Evolutionary conservation across 768 basidiomycete species (phyloP), one percentile per base, ranked within the genome.

Genomic region (Mycena floridula): DNA sequence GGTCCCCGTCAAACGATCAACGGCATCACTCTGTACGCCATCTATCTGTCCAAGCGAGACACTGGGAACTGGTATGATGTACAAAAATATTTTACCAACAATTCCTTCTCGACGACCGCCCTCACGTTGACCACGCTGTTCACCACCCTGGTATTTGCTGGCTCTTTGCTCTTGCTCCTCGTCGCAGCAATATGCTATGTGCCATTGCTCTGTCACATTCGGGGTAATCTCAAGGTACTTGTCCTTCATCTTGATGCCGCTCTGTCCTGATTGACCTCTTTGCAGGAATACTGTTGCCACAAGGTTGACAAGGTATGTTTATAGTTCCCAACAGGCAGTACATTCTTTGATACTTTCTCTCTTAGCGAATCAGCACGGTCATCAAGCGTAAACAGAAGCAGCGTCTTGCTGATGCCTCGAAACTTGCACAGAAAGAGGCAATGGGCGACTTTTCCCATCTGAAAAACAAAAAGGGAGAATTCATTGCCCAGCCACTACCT

Each of bases 1-100:
- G 92, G 88, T 13, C 96, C 96, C 45, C 91, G 96, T 61, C 96
- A 99, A 66, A 80, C 86, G 16, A 97, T 99, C 76, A 97, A 98
- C 59, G 92, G 80, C n/a, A 70, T 98, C 48, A 94, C 91, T n/a
- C 74, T 99, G 18, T 98, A 92, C 61, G 88, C 91, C 21, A 88
- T 97, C 50, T 96, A 77, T 53, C 70, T 82, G 23, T 73, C 81
- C 20, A 79, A 72, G 59, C 65, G 56, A 42, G 54, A 66, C 36
- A 60, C 64, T 11, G 76, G 77, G 5, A 57, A 67, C 0, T 88
- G 83, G 79, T 88, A 78, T 51, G 69, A 90, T 37, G 55, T 87
- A 32, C 62, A 77, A 48, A 85, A 87, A 56, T 98, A 92, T 65
- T 97, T 95, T 50, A 65, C 66, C 37, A 76, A 81, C 53, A 86